Conservation (phyloP, 192 early-diverging fungal genomes). For the Backusella mclennaniae region DNA sequence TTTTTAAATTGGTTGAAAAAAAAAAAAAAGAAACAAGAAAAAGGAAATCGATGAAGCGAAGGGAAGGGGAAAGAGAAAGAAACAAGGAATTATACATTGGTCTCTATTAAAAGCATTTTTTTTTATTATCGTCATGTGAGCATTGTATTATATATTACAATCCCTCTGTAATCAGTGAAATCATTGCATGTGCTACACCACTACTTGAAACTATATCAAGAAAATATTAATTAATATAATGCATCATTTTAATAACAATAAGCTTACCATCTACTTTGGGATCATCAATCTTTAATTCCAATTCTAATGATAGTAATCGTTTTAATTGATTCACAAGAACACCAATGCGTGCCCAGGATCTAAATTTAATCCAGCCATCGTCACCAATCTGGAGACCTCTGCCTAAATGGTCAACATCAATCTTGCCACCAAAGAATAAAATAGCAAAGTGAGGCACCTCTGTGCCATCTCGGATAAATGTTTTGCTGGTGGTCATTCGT, state of each 20-base stretch:
- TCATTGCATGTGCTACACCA: conserved; percentile 27
- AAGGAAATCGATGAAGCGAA: background rate
- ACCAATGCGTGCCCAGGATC: conserved; percentile 72
- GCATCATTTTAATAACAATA: background rate
- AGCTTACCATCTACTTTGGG: conserved; percentile 51
- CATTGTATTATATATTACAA: background rate
- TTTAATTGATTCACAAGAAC: conserved; percentile 79
- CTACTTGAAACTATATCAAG: conserved; percentile 13
- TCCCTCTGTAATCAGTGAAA: conserved; percentile 17
- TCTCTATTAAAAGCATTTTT: background rate
- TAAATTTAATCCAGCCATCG: conserved; percentile 57
- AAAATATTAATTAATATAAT: background rate
- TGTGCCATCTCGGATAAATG: conserved; percentile 66
- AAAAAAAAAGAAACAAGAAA: background rate
- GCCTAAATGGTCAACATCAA: conserved; percentile 68
- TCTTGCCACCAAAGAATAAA: conserved; percentile 81
- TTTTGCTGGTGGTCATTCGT: conserved; percentile 64
- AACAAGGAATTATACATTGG: background rate
- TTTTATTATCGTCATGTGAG: background rate
- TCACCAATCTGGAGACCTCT: conserved; percentile 59
- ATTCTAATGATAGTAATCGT: conserved; percentile 62
- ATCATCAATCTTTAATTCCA: conserved; percentile 72
- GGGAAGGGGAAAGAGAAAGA: background rate
- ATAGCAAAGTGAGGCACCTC: conserved; percentile 63
- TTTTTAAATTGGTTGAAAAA: background rate